A percentile compares a stretch with the other conserved stretches of the same genome.
Evolutionary conservation across 75 land plant species (phyloP).

Genomic region (Isoetes taiwanensis): DNA sequence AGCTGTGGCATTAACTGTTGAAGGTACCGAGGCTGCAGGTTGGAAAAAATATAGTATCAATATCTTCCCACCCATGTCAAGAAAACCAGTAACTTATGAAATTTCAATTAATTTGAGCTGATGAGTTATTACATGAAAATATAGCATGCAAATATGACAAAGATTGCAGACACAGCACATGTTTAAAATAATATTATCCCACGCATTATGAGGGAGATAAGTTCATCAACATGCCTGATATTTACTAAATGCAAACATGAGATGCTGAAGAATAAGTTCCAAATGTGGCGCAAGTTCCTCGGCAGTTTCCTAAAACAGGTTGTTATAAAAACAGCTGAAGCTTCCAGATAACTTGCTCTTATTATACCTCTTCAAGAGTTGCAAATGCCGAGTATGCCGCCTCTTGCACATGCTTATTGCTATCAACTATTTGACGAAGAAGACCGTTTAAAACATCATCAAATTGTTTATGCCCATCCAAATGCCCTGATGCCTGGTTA

Average conservation of each 20-base stretch:
- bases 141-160: too few species aligned
- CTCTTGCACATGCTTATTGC: conserved; percentile 89
- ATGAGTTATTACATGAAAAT: too few species aligned
- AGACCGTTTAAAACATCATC: conserved; percentile 76
- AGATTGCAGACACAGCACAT: too few species aligned
- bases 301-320: conserved; percentile 99
- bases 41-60: neutral
- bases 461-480: conserved; percentile 71
- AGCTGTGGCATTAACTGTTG: conserved; percentile 94
- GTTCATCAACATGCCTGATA: conserved; percentile 81
- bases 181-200: too few species aligned
- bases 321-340: too few species aligned
- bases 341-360: too few species aligned
- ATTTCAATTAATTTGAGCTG: too few species aligned
- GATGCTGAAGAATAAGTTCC: conserved; percentile 77
- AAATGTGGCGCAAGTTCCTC: conserved; percentile 80
- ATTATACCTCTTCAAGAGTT: conserved; percentile 97
- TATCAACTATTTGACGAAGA: conserved; percentile 69
- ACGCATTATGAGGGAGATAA: too few species aligned
- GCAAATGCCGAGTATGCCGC: conserved; percentile 99
- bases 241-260: conserved; percentile 81
- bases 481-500: conserved; percentile 37
- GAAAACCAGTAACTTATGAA: too few species aligned
- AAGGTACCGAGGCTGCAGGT: conserved; percentile 60
- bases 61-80: too few species aligned